Evolutionary conservation across 106 monocot species (phyloP).

Genomic region (Amphibolis antarctica): DNA sequence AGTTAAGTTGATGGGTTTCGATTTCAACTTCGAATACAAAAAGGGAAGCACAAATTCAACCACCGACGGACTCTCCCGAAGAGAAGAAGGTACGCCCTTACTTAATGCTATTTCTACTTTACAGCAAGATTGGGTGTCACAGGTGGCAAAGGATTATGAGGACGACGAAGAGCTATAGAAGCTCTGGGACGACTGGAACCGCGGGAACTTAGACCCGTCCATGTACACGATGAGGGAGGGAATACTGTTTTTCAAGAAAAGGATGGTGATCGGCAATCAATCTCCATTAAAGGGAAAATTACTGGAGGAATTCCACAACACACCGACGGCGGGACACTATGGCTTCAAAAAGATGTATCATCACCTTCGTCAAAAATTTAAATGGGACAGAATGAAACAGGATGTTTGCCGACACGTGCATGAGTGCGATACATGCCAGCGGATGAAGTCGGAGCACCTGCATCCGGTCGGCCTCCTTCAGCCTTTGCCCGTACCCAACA

Average conservation of each 20-base stretch:
- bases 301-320: not conserved
- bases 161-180: not conserved
- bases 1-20: conserved; percentile 3
- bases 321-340: not conserved
- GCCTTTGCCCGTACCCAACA: not conserved
- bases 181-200: not conserved
- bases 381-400: not conserved
- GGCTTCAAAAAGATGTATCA: not conserved
- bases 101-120: not conserved
- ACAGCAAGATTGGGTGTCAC: not conserved
- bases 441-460: not conserved
- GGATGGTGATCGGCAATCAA: not conserved
- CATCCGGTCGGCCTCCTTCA: not conserved
- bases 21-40: conserved; percentile 3
- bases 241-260: not conserved
- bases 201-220: not conserved
- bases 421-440: not conserved
- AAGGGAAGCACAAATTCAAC: not conserved
- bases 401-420: not conserved
- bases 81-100: not conserved
- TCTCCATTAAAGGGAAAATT: not conserved
- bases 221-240: not conserved
- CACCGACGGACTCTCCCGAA: not conserved
- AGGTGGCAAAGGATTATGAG: not conserved
- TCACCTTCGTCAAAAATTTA: not conserved